phyloP scores from a whole-genome alignment of 306 rosid species.

The Acacia melanoxylon region DNA sequence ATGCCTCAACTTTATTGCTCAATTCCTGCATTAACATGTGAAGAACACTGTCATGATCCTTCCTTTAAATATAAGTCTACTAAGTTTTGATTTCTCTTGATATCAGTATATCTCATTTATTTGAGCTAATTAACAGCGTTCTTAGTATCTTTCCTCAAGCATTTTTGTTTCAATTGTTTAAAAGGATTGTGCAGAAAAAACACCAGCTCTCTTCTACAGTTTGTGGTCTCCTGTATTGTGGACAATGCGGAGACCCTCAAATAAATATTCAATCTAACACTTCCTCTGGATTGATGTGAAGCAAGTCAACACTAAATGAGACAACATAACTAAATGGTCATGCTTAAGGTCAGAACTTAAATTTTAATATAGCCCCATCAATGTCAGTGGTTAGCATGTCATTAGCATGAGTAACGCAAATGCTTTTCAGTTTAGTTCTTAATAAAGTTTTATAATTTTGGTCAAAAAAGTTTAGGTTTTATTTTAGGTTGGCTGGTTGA shows the following conservation, averaged over 20 bases:
- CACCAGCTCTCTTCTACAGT: background rate
- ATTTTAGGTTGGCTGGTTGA: background rate
- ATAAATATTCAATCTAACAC: constrained; percentile 10
- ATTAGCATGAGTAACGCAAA: background rate
- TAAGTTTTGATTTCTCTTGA: background rate
- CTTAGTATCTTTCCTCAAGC: background rate
- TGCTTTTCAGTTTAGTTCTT: background rate
- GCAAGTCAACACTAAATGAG: constrained; percentile 1
- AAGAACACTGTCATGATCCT: background rate
- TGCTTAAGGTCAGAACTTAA: background rate
- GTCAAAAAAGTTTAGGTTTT: background rate
- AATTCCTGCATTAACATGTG: constrained; percentile 40
- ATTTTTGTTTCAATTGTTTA: background rate
- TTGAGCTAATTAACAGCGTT: background rate
- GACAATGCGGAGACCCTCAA: constrained; percentile 11
- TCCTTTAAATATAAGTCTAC: background rate
- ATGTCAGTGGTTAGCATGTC: background rate
- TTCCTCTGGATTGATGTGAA: constrained; percentile 7
- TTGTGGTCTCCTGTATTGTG: background rate
- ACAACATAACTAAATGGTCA: background rate
- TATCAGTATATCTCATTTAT: background rate
- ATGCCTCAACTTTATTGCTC: constrained; percentile 28
- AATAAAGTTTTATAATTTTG: background rate
- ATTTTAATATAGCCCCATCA: background rate
- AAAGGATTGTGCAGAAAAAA: background rate